phyloP scores from a whole-genome alignment of 306 rosid species.

The Castanea crenata region DNA sequence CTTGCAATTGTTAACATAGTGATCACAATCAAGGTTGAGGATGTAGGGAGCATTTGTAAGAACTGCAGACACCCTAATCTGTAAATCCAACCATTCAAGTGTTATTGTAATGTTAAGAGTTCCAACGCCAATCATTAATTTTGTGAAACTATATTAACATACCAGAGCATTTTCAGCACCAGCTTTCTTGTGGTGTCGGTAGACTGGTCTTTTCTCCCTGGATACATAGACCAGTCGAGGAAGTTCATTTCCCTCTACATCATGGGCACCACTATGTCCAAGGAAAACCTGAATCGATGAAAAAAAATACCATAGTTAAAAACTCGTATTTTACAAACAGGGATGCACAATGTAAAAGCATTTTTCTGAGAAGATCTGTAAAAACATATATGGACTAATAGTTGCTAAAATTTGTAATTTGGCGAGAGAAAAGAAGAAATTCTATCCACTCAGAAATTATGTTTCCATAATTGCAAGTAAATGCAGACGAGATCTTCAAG shows the following conservation, averaged over 20 bases:
- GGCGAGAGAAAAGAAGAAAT: not conserved
- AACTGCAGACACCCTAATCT: conserved; percentile 97
- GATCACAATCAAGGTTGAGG: conserved; percentile 98
- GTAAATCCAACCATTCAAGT: conserved; percentile 28
- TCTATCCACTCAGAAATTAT: conserved; percentile 3
- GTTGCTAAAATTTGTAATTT: conserved; percentile 3
- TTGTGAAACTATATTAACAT: conserved; percentile 15
- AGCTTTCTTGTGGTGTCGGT: conserved; percentile 98
- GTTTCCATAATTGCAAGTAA: not conserved
- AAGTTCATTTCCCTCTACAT: conserved; percentile 83
- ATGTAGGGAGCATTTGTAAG: conserved; percentile 98
- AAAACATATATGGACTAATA: conserved; percentile 5
- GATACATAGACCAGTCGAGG: conserved; percentile 95
- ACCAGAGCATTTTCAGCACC: conserved; percentile 99
- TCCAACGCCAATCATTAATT: conserved; percentile 8
- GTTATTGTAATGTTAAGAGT: conserved; percentile 4
- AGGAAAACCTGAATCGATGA: conserved; percentile 75
- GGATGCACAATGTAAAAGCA: not conserved
- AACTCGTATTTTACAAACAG: not conserved
- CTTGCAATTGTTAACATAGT: conserved; percentile 91
- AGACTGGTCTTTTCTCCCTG: conserved; percentile 95
- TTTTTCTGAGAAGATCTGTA: not conserved
- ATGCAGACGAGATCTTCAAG: not conserved
- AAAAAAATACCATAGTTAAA: not conserved
- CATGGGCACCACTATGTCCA: conserved; percentile 87